Conservation (phyloP, 106 monocot genomes). For the Phalaenopsis aphrodite region DNA sequence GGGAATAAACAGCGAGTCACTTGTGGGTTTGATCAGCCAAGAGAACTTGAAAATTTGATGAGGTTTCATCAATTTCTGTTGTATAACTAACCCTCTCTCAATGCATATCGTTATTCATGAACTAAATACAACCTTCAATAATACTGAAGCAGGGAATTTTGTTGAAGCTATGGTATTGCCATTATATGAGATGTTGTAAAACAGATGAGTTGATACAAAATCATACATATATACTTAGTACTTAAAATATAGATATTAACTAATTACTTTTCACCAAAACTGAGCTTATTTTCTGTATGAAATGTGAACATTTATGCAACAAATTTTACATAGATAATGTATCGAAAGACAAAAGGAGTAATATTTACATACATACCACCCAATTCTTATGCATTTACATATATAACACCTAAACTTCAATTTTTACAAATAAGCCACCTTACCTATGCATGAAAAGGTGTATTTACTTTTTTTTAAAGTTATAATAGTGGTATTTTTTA, state of each 20-base stretch:
- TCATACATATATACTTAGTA: not conserved
- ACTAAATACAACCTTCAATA: not conserved
- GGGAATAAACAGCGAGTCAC: not conserved
- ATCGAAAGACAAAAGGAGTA: not conserved
- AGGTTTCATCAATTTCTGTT: not conserved
- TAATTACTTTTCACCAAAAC: not conserved
- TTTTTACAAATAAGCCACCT: too few relatives aligned
- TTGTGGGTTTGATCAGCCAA: not conserved
- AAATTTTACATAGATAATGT: not conserved
- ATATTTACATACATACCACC: too few relatives aligned
- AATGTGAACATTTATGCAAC: not conserved
- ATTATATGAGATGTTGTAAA: not conserved
- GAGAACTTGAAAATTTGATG: not conserved
- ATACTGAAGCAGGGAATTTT: not conserved
- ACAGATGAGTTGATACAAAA: not conserved
- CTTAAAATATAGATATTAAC: not conserved
- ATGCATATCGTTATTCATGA: not conserved
- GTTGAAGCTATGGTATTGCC: not conserved
- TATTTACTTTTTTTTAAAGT: too few relatives aligned
- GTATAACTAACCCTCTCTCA: not conserved
- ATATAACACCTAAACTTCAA: too few relatives aligned
- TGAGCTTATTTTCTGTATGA: not conserved
- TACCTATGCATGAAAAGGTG: too few relatives aligned
- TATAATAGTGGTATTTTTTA: too few relatives aligned
- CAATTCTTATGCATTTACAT: too few relatives aligned